Evolutionary conservation across 1,284 basidiomycete genomes (phyloP), one percentile per base, ranked within the genome.

Genomic region (Puccinia coronata): DNA sequence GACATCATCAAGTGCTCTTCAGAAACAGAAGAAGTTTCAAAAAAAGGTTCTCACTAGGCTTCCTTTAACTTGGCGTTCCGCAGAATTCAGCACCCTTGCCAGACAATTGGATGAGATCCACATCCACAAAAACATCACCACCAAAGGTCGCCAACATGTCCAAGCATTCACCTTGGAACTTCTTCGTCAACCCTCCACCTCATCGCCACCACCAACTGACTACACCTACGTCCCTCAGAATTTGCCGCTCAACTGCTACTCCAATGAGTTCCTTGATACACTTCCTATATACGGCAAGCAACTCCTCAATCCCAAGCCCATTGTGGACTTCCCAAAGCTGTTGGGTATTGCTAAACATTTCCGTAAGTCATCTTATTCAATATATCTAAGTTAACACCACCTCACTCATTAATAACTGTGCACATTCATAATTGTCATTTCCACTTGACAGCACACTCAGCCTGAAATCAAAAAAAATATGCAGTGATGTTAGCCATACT

Each of bases 381-480:
- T 47, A 47, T 18, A 47, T 47, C 20, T 18, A 14, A 53, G 18
- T 1, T 53, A n/a, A n/a, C 51, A 2, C 8, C 59, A 61, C 6
- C 0, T 61, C 12, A 61, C 59, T 61, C 59, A 61, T 61, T 6
- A 61, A 61, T 34, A 61, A 61, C 59, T 61, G 59, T 61, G 61
- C 61, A 65, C 61, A 65, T 25, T 70, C 67, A 70, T 70, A 47
- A 70, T 51, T 28, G 31, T 70, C 43, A 51, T 70, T 70, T 23
- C 67, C 43, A 70, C 36, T 9, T 18, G 25, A 70, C 34, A 28
- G 39, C 12, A 69, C 65, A 69, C 39, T 69, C 28, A 43, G 65
- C 25, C 65, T 69, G 34, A 20, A 67, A 43, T 41, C 3, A 65
- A 20, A 20, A 65, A 4, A 41, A 41, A 23, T 5, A 31, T 65